Evolutionary conservation across 805 yeast genomes (phyloP), one percentile per base, ranked within the genome.

Genomic region (Candida nitratophila): DNA sequence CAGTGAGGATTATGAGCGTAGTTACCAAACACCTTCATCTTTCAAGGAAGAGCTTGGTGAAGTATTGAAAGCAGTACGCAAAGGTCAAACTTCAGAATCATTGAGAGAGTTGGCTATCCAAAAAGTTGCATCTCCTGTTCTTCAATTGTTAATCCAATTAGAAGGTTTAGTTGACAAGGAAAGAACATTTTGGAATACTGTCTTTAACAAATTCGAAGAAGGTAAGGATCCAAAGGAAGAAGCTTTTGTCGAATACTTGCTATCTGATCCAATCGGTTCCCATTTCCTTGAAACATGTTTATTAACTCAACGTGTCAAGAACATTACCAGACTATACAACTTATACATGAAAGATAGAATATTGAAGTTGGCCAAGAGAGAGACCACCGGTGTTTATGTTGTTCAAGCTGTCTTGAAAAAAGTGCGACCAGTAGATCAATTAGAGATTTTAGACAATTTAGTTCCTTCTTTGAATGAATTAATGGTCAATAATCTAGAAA

Each of bases 251-350:
- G 96, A 89, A 59, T 85, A 84, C 55, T 69, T 90, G 44, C 65
- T 91, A 32, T 78, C 93, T 9, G 96, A 89, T 57, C 71, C 95
- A 1, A 87, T 90, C n/a, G 99, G 98, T 0, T 84, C 95, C 1
- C 97, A 89, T 64, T 91, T 93, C 68, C 69, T 91, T 24, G 88
- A 93, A 61, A 74, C 81, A 17, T 74, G 81, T 11, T 69, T 90
- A 42, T 77, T 74, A 40, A 76, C 74, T 46, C 81, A 83, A 48
- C 79, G 93, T 50, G 65, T 76, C 49, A 83, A 79, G 50, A 81
- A 78, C 57, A 76, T 85, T 19, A 85, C 82, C 53, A 74, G 96
- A 53, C 62, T 91, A 39, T 87, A 79, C 66, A 66, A 65, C 35
- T 60, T 76, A 6, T 86, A 89, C 65, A 86, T 90, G 81, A 74